phyloP scores from a whole-genome alignment of 148 eudicot species.

The Vaccinium myrtillus region DNA sequence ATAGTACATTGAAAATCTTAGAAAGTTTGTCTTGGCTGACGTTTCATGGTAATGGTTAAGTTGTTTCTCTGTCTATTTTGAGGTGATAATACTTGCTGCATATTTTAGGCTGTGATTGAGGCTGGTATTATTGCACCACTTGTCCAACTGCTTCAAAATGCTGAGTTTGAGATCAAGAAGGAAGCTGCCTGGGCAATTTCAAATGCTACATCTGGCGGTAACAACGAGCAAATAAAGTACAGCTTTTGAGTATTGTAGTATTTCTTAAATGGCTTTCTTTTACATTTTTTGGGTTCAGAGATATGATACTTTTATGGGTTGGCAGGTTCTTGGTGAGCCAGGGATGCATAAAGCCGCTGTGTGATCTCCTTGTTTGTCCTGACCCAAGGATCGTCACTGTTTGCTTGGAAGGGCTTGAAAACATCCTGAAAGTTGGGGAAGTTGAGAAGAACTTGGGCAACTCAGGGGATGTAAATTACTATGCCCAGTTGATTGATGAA shows the following conservation, averaged over 20 bases:
- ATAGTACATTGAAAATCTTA: not conserved
- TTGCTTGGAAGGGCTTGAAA: constrained; percentile 91
- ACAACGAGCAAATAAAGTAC: constrained; percentile 86
- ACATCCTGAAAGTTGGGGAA: constrained; percentile 79
- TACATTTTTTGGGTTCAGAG: not conserved
- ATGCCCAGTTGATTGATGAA: constrained; percentile 78
- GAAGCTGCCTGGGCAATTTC: constrained; percentile 96
- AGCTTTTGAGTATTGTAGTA: not conserved
- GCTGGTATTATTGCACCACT: constrained; percentile 69
- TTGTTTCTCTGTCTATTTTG: not conserved
- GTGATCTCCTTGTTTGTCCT: constrained; percentile 78
- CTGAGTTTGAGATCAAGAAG: constrained; percentile 89
- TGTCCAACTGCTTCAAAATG: constrained; percentile 69
- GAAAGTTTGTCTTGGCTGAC: not conserved
- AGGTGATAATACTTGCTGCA: not conserved
- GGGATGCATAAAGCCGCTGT: constrained; percentile 81
- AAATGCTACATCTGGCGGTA: constrained; percentile 87
- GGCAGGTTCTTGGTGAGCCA: constrained; percentile 66
- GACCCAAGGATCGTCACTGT: constrained; percentile 87
- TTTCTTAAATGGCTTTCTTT: not conserved
- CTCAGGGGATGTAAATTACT: constrained; percentile 56
- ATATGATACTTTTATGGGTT: not conserved
- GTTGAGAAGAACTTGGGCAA: constrained; percentile 64
- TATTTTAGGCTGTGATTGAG: constrained; percentile 57
- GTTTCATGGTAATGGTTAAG: not conserved